Conservation (phyloP, 306 rosid genomes). For the Fragaria vesca region DNA sequence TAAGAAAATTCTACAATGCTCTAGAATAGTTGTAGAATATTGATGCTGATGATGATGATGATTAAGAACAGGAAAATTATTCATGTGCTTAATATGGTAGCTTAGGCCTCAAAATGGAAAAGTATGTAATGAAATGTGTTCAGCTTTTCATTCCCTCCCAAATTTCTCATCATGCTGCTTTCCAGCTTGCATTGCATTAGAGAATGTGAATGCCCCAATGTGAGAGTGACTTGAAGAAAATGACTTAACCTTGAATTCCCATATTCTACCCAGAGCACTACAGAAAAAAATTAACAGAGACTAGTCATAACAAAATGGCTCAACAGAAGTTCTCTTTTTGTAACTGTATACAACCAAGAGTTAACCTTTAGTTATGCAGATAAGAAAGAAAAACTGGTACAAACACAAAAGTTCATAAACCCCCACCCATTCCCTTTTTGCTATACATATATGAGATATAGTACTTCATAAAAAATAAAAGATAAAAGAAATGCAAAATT, state of each 20-base stretch:
- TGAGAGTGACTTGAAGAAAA: constrained; percentile 31
- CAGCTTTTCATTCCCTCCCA: constrained; percentile 4
- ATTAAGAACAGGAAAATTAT: not conserved
- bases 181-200: constrained; percentile 27
- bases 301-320: constrained; percentile 14
- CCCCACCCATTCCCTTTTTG: constrained; percentile 21
- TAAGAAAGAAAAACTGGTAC: constrained; percentile 23
- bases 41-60: not conserved
- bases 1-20: not conserved
- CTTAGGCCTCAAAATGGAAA: not conserved
- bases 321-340: constrained; percentile 20
- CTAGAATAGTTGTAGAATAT: not conserved
- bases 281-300: constrained; percentile 14
- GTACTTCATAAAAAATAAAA: not conserved
- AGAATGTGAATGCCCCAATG: constrained; percentile 11
- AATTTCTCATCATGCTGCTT: not conserved
- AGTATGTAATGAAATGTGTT: not conserved
- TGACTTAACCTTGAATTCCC: constrained; percentile 26
- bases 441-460: constrained; percentile 45
- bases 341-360: constrained; percentile 36
- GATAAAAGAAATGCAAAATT: constrained; percentile 15
- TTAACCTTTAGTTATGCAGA: constrained; percentile 29
- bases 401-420: constrained; percentile 20
- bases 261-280: constrained; percentile 15
- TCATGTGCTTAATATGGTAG: not conserved